These are phyloP conservation scores for Spathaspora gorwiae DNA, from an alignment of 805 yeast species.

Conservation along the genomic window DNA sequence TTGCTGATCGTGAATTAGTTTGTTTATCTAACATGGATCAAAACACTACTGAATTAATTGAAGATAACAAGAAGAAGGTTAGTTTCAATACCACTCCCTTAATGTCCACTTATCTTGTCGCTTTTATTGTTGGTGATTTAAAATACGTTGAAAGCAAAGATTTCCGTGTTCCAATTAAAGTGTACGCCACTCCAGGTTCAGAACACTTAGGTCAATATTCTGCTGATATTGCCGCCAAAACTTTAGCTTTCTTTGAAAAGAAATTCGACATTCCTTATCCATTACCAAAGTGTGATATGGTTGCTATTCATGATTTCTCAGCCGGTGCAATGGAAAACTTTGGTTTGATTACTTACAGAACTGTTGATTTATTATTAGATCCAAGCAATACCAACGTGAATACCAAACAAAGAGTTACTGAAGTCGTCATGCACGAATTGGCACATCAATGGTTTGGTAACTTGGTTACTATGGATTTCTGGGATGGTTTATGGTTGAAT, in stretches of 20 bases:
- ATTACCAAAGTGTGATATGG: slow-evolving; percentile 76
- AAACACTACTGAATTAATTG: slow-evolving; percentile 39
- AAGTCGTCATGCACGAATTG: slow-evolving; percentile 83
- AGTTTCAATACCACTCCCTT: slow-evolving; percentile 70
- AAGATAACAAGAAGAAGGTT: slow-evolving; percentile 49
- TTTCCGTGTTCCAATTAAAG: slow-evolving; percentile 72
- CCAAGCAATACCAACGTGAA: slow-evolving; percentile 62
- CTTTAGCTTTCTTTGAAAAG: slow-evolving; percentile 67
- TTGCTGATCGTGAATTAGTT: slow-evolving; percentile 51
- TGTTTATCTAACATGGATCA: slow-evolving; percentile 71
- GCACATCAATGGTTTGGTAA: slow-evolving; percentile 94
- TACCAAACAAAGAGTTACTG: slow-evolving; percentile 72
- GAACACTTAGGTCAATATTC: slow-evolving; percentile 68
- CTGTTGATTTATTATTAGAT: slow-evolving; percentile 68
- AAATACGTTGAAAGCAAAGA: slow-evolving; percentile 63
- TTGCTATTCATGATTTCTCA: slow-evolving; percentile 77
- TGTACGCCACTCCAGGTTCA: slow-evolving; percentile 75
- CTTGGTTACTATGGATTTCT: slow-evolving; percentile 87
- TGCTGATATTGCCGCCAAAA: slow-evolving; percentile 70
- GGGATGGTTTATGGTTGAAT: slow-evolving; percentile 87
- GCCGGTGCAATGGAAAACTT: slow-evolving; percentile 92
- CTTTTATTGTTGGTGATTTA: slow-evolving; percentile 78
- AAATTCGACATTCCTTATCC: slow-evolving; percentile 74
- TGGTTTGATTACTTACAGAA: slow-evolving; percentile 76
- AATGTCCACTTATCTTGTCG: slow-evolving; percentile 83